Base-by-base conservation (phyloP, 805 yeast species). In the Lipomyces lipofer region DNA sequence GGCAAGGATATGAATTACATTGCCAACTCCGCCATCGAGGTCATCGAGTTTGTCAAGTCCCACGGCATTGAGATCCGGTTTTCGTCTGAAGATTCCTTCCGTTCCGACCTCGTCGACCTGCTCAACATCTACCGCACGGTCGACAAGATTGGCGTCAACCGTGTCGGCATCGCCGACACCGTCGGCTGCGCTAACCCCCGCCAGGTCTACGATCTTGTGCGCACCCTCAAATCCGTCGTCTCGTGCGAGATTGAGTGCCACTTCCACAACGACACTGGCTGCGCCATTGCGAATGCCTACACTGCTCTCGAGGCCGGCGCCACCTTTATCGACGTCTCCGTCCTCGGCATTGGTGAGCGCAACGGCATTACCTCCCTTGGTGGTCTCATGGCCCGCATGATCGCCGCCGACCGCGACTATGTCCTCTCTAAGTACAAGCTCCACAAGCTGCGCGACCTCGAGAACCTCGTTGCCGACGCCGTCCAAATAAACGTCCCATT, bases 121-220 rank as follows among this genome's bases (percentile, higher is more conserved):
- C 82, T 92, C 69, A 92, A 92, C 77, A 94, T 92, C 66, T 92
- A 92, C 79, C 86, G 90, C 74, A 90, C 97, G 25, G 99, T 92
- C 63, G 95, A 88, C 78, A 88, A 89, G 77, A 88, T 92, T 65
- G 99, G 99, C 67, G 99, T 92, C 60, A 90, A 94, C 80, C 84
- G 99, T 75, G 97, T 92, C 51, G 99, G 99, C 76, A 92, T 92
- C 75, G 99, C 99, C 64, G 99, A 92, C 72, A 92, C 99, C 33
- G 99, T 92, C 54, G 99, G 99, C 47, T 86, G 98, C 73, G 99
- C 99, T 63, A 92, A 92, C 78, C 99, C 99, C 67, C 85, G 99
- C 76, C 98, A 94, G 75, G 99, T 92, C 56, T 92, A 92, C 73
- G 99, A 92, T 76, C 82, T 92, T 65, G 94, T 92, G 60, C 85